Evolutionary conservation across 371 early-diverging fungal genomes (phyloP).

Genomic region (Parasitella parasitica): DNA sequence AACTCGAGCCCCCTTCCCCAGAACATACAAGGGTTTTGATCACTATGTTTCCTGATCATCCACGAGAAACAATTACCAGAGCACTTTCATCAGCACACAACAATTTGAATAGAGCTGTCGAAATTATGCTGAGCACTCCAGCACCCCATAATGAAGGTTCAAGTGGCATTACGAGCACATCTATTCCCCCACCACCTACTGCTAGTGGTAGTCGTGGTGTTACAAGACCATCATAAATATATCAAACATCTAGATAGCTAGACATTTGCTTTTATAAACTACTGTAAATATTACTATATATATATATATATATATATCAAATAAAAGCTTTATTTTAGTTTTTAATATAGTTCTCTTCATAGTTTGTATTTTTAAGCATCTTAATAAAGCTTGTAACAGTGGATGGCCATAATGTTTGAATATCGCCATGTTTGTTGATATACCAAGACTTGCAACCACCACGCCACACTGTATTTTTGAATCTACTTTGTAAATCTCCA

Average conservation of each 20-base stretch:
- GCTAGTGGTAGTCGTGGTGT: neutral
- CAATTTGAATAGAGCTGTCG: conserved; percentile 58
- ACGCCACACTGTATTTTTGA: conserved; percentile 22
- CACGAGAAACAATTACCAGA: conserved; percentile 53
- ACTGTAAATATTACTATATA: neutral
- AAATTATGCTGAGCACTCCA: conserved; percentile 49
- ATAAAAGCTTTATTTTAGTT: neutral
- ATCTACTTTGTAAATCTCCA: neutral
- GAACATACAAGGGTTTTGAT: conserved; percentile 51
- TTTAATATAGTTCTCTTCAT: neutral
- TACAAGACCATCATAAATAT: too few species aligned
- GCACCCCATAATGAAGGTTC: conserved; percentile 18
- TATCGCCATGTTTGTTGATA: conserved; percentile 4
- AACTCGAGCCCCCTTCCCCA: conserved; percentile 47
- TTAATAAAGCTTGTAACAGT: neutral
- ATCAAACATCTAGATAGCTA: too few species aligned
- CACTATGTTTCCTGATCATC: conserved; percentile 60
- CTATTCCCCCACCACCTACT: neutral
- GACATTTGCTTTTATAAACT: neutral
- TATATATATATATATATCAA: too few species aligned
- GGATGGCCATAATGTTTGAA: conserved; percentile 11
- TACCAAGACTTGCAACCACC: conserved; percentile 25
- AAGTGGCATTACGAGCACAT: neutral
- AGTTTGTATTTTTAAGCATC: neutral
- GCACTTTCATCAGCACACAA: conserved; percentile 58